Percentiles rank a stretch among this genome's conserved stretches.
phyloP scores from a whole-genome alignment of 2,329 filamentous ascomycete species.

The Clonostachys rosea region DNA sequence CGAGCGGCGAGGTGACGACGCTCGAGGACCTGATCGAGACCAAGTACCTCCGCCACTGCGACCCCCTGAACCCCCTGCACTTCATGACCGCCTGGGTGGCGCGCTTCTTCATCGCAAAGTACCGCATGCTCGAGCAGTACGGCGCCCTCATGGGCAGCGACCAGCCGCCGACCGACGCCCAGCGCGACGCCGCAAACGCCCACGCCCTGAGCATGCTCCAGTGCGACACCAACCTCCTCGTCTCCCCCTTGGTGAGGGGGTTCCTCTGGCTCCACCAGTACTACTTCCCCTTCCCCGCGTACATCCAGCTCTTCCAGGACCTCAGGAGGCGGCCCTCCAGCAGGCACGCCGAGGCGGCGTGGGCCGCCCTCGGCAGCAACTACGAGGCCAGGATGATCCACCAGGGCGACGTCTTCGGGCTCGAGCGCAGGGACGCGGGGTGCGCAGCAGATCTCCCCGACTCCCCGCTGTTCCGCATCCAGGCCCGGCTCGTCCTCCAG shows the following conservation, averaged over 20 bases:
- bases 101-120: constrained; percentile 38
- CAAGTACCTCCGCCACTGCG: constrained; percentile 35
- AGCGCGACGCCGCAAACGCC: constrained; percentile 18
- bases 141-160: constrained; percentile 13
- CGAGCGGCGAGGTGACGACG: constrained; percentile 17
- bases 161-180: constrained; percentile 13
- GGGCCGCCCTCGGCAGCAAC: constrained; percentile 23
- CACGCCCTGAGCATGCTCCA: constrained; percentile 26
- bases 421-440: not conserved
- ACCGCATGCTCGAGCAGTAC: constrained; percentile 43
- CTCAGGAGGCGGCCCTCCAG: constrained; percentile 15
- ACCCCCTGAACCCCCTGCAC: constrained; percentile 30
- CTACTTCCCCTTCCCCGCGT: constrained; percentile 34
- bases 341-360: constrained; percentile 16
- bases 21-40: constrained; percentile 36
- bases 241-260: constrained; percentile 18
- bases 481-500: constrained; percentile 1
- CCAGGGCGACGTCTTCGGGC: not conserved
- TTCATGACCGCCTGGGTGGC: constrained; percentile 30
- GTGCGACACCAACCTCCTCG: constrained; percentile 24
- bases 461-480: constrained; percentile 1
- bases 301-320: constrained; percentile 29
- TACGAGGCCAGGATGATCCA: constrained; percentile 12
- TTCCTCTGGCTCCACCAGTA: constrained; percentile 29
- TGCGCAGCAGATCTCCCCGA: not conserved